Evolutionary conservation across 2,329 filamentous ascomycete species (phyloP), one percentile per base, ranked within the genome.

Genomic region (Fusarium chlamydosporum): DNA sequence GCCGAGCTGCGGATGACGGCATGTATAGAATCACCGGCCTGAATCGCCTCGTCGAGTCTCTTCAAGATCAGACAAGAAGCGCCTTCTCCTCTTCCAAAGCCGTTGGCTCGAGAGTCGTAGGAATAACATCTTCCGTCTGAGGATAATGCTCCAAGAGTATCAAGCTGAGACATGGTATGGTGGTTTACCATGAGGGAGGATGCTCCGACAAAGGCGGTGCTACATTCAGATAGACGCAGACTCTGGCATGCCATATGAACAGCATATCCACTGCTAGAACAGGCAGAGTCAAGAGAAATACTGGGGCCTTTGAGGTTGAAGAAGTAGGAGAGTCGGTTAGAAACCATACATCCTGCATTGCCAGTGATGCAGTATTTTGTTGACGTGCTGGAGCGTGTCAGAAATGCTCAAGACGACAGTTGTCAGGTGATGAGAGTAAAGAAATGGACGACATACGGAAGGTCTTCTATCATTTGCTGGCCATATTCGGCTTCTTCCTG

Each of bases 281-380:
- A 50, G 20, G 46, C 46, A 5, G 46, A 20, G 18, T 50, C 46
- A 15, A 50, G 46, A 27, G 46, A 35, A 16, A 50, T 50, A 50
- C 46, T 50, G 3, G 46, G 46, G 4, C 46, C 46, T 27, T 35
- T 37, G 2, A 50, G 33, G 13, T 50, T 35, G 16, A 50, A 50
- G 31, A 50, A 50, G 46, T 50, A 50, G 10, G 46, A 50, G 6
- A 50, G 33, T n/a, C 46, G 33, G 13, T 50, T 50, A 4, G 46
- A 35, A 6, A 50, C 34, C 46, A 50, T 50, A 16, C 46, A 50
- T 18, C 41, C 41, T 43, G 41, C 41, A n/a, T 43, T 43, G 26
- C 41, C 41, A 16, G 41, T 43, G 10, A 43, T 43, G 26, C 41
- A 43, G 41, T 43, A 43, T 23, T 43, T 43, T 7, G 41, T 43